phyloP scores from a whole-genome alignment of 306 rosid species.

The Mucuna pruriens region DNA sequence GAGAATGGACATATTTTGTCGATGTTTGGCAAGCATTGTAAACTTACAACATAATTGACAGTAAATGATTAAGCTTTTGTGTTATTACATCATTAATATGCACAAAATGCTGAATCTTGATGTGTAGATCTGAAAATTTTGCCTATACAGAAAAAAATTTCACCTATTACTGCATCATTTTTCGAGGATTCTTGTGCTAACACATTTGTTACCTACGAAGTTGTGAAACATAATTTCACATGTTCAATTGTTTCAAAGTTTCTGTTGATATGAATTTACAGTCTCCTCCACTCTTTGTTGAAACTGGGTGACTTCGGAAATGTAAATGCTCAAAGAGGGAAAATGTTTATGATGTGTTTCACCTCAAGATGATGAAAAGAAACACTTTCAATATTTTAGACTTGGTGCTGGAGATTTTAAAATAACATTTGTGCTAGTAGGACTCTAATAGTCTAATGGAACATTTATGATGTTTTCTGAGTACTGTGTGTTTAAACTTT shows the following conservation, averaged over 20 bases:
- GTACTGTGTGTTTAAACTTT: not conserved
- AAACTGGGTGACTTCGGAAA: too few relatives aligned
- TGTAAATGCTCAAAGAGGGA: too few relatives aligned
- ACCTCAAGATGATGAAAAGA: too few relatives aligned
- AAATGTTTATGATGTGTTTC: too few relatives aligned
- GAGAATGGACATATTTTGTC: not conserved
- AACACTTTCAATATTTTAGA: too few relatives aligned
- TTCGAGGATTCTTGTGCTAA: too few relatives aligned
- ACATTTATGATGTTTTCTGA: not conserved
- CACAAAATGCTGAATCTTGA: not conserved
- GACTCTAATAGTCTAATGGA: not conserved
- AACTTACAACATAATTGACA: slow-evolving; percentile 13
- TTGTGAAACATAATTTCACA: too few relatives aligned
- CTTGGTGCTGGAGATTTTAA: not conserved
- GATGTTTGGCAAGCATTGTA: slow-evolving; percentile 1
- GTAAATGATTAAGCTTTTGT: not conserved
- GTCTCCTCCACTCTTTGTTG: too few relatives aligned
- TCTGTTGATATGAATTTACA: too few relatives aligned
- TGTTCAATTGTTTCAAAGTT: too few relatives aligned
- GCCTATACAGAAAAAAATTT: not conserved
- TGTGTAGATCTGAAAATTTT: not conserved
- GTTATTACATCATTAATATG: not conserved
- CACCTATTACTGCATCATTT: too few relatives aligned
- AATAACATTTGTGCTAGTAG: not conserved
- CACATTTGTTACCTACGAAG: too few relatives aligned